A percentile compares a stretch with the other conserved stretches of the same genome.
Conservation (phyloP, 2,329 filamentous ascomycete genomes). For the Cadophora gregata region DNA sequence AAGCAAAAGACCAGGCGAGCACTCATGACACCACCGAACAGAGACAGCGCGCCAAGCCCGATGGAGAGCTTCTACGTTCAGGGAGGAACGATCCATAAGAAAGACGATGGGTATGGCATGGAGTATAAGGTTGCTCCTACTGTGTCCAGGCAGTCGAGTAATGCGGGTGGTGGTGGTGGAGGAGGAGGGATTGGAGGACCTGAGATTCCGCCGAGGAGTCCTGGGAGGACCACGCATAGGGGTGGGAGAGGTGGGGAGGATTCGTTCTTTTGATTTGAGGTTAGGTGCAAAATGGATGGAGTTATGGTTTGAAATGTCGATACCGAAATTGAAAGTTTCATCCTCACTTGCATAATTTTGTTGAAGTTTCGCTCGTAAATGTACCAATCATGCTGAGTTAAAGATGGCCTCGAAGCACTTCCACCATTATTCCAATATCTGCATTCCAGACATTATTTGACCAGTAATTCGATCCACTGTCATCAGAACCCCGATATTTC, state of each 20-base stretch:
- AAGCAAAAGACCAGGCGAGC: not conserved
- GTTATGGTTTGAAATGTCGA: not conserved
- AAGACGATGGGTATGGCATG: constrained; percentile 2
- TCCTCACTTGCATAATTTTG: too few relatives aligned
- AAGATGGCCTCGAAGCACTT: not conserved
- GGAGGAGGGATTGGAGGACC: not conserved
- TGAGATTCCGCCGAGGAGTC: constrained; percentile 1
- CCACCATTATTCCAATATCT: not conserved
- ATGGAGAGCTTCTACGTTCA: constrained; percentile 9
- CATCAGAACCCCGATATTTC: not conserved
- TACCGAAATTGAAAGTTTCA: not conserved
- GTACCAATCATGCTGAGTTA: too few relatives aligned
- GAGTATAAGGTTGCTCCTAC: not conserved
- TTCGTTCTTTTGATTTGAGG: not conserved
- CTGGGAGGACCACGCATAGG: not conserved
- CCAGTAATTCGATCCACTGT: not conserved
- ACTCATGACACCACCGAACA: not conserved
- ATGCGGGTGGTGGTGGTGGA: not conserved
- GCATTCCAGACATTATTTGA: not conserved
- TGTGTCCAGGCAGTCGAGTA: not conserved
- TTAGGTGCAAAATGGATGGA: constrained; percentile 1
- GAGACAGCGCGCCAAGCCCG: not conserved
- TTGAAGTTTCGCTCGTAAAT: too few relatives aligned
- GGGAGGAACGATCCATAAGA: constrained; percentile 9
- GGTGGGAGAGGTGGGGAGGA: not conserved